Conservation (phyloP, 164 flowering plant genomes). For the Piper longum region DNA sequence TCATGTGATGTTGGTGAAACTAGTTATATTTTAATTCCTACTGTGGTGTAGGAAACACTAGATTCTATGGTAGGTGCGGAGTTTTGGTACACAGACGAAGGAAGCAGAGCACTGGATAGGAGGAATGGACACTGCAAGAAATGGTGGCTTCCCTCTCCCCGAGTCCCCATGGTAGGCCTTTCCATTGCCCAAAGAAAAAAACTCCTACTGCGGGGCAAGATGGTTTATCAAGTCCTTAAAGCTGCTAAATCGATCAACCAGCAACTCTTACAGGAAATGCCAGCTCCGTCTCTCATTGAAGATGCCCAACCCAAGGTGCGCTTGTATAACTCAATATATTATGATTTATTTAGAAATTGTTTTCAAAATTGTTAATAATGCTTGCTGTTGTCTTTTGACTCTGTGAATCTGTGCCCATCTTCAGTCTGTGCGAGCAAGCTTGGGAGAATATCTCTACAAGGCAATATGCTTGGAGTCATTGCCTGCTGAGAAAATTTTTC, state of each 20-base stretch:
- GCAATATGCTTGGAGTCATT: conserved; percentile 27
- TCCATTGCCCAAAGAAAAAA: conserved; percentile 48
- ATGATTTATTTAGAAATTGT: background rate
- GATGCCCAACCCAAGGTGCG: conserved; percentile 72
- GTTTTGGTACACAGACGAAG: conserved; percentile 89
- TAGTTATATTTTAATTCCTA: too few species aligned
- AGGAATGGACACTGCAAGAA: conserved; percentile 43
- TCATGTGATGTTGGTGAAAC: background rate
- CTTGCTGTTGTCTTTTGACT: background rate
- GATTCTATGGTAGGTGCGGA: conserved; percentile 79
- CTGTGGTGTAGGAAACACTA: conserved; percentile 43
- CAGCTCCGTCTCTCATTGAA: conserved; percentile 40
- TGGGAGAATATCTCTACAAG: conserved; percentile 61
- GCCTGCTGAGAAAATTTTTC: conserved; percentile 37
- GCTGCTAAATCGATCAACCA: conserved; percentile 77
- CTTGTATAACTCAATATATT: background rate
- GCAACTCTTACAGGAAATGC: conserved; percentile 58
- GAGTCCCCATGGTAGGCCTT: conserved; percentile 60
- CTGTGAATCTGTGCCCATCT: background rate
- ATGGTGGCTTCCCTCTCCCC: conserved; percentile 96
- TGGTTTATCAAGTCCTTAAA: conserved; percentile 74
- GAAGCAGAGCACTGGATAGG: conserved; percentile 76
- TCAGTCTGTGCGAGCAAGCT: conserved; percentile 63
- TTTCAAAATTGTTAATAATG: background rate
- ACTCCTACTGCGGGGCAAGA: conserved; percentile 40